Evolutionary conservation across 176 grass and related monocot genomes (phyloP).

Genomic region (Triticum turgidum): DNA sequence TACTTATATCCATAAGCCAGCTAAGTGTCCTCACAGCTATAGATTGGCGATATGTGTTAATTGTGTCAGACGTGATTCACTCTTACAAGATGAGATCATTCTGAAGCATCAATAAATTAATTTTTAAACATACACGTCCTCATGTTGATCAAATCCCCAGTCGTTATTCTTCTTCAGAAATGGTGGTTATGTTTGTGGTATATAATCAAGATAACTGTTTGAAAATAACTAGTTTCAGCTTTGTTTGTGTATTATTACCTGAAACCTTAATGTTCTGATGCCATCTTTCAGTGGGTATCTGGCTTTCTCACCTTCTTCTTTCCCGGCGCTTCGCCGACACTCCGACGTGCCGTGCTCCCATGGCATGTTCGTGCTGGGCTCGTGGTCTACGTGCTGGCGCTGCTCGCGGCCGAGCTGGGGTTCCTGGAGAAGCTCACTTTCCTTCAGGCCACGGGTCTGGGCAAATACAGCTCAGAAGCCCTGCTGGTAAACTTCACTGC

Average conservation of each 20-base stretch:
- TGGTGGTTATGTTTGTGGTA: neutral
- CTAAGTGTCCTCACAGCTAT: neutral
- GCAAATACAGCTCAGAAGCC: conserved; percentile 54
- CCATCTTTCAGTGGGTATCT: conserved; percentile 62
- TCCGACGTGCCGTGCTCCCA: conserved; percentile 32
- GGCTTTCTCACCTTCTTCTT: conserved; percentile 74
- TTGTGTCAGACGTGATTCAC: neutral
- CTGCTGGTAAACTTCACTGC: conserved; percentile 73
- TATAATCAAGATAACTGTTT: neutral
- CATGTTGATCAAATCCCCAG: neutral
- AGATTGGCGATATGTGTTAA: neutral
- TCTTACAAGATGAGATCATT: neutral
- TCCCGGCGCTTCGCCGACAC: conserved; percentile 37
- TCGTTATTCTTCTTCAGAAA: neutral
- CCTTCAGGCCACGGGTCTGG: conserved; percentile 33
- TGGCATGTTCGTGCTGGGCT: conserved; percentile 59
- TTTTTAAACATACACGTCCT: neutral
- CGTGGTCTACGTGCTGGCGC: conserved; percentile 40
- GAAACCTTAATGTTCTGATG: neutral
- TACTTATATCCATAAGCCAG: neutral
- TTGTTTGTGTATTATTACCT: neutral
- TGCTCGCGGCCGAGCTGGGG: conserved; percentile 58
- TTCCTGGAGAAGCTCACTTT: conserved; percentile 96
- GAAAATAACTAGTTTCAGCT: neutral
- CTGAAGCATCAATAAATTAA: neutral